Base-by-base conservation (phyloP, 805 yeast species). In the Spathaspora gorwiae region DNA sequence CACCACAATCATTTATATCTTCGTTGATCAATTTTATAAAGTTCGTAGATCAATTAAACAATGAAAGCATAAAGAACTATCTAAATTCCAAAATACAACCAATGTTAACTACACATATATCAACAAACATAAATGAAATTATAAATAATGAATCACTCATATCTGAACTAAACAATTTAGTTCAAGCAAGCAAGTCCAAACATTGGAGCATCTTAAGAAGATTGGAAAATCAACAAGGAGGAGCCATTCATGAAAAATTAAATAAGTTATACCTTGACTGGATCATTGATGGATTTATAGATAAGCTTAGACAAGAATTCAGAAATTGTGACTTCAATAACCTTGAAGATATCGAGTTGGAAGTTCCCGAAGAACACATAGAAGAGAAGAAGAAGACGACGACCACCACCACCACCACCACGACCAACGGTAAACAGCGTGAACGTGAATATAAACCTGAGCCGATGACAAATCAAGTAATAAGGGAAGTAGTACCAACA, bases 261-360 rank as follows among this genome's bases (percentile, higher is more conserved):
- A 52, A 60, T 32, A 52, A 49, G 14, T 53, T 69, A 31, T 57
- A 68, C 46, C 30, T 40, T 15, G 59, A 68, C 39, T 68, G 70
- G 68, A 44, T 61, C 2, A 47, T 59, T 11, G 68, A 66, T 37
- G 61, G 59, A 36, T 68, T 60, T 47, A 62, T 70, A 33, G 58
- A 64, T 35, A 50, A 51, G 40, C 55, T 70, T 14, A 54, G 70
- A 34, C 36, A 42, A 4, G 43, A 53, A 4, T 63, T 60, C 43
- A 45, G 38, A 19, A 44, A 35, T 27, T 39, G 42, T n/a, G 50
- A 13, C 8, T 14, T 41, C 7, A 36, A 33, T 2, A 19, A 33
- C 2, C 14, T 26, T 6, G 41, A 12, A 2, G 37, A 29, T 29
- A 11, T 29, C 12, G 32, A 29, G 12, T 29, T 29, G 9, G 32